phyloP scores from a whole-genome alignment of 441 rosid genomes.

The Euphorbia schlechtendalii region DNA sequence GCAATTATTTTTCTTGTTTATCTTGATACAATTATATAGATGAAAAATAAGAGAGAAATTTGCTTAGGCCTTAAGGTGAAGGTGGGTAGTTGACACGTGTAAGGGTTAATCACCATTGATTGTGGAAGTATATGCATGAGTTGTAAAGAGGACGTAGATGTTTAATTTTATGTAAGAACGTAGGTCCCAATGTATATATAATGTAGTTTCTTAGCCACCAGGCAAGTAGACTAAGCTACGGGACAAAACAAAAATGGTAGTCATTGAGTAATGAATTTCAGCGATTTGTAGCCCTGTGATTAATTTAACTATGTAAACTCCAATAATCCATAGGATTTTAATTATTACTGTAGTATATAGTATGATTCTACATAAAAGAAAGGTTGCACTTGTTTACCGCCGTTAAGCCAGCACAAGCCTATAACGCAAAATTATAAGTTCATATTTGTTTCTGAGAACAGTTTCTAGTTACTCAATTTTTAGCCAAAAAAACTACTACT shows the following conservation, averaged over 20 bases:
- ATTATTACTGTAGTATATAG: no score
- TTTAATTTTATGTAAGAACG: no score
- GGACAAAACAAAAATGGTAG: not conserved
- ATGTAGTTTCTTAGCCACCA: not conserved
- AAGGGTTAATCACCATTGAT: constrained; percentile 21
- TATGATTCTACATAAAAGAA: no score
- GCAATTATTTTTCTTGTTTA: not conserved
- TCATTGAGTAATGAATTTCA: not conserved
- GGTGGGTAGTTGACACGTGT: constrained; percentile 40
- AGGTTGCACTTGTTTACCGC: no score
- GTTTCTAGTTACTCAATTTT: no score
- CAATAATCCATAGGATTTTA: no score
- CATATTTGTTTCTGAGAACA: no score
- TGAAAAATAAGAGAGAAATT: constrained; percentile 7
- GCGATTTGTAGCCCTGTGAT: no score
- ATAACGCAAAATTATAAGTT: no score
- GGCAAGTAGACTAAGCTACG: not conserved
- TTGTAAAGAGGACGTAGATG: constrained; percentile 29
- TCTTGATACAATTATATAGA: constrained; percentile 11
- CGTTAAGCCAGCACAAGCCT: no score
- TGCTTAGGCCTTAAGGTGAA: constrained; percentile 43
- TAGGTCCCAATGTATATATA: constrained; percentile 4
- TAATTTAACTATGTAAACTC: not conserved
- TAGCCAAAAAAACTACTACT: no score
- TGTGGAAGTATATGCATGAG: constrained; percentile 30